Base-by-base conservation (phyloP, 331 rosid genomes). In the Acacia concinna region DNA sequence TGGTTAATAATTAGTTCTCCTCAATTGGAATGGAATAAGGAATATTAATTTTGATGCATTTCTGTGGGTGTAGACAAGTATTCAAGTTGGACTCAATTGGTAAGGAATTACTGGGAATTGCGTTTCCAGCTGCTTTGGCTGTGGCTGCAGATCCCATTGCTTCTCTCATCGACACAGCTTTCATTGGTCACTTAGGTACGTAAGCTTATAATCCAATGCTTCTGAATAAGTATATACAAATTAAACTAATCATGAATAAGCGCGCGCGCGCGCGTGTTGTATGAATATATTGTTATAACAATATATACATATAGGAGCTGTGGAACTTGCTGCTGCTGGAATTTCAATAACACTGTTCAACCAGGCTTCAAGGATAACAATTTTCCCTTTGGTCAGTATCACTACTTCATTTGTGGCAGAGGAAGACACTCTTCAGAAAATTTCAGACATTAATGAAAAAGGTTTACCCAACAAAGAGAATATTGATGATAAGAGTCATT, bases 91-190 rank as follows among this genome's bases (percentile, higher is more conserved):
- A 91, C 31, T 34, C 71, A 2, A 81, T 91, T 56, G 92, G 92
- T n/a, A 73, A 81, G 30, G 94, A 91, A 85, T 82, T 91, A 4
- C 79, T 91, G 3, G 83, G 84, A 32, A 89, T 91, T 52, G 97
- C 94, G 30, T 11, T 91, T 9, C 97, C 97, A 8, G 92, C 91
- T 64, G 93, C 97, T 27, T 64, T 91, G 41, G 93, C 92, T 46
- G 91, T 89, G 43, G 94, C 97, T 23, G 91, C 97, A 73, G 97
- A 91, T 80, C 97, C 97, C 47, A 81, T 91, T 54, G 97, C 92
- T 73, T 91, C 97, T 71, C 88, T 91, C 32, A 86, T 91, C 10
- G 97, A 91, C 87, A 91, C 93, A 1, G 93, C 92, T 35, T 91
- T 91, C 80, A 87, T 91, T 20, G 97, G 97, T 84, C 97, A 91